Base-by-base conservation (phyloP, 2,329 filamentous ascomycete species). In the Microdochium nivale region DNA sequence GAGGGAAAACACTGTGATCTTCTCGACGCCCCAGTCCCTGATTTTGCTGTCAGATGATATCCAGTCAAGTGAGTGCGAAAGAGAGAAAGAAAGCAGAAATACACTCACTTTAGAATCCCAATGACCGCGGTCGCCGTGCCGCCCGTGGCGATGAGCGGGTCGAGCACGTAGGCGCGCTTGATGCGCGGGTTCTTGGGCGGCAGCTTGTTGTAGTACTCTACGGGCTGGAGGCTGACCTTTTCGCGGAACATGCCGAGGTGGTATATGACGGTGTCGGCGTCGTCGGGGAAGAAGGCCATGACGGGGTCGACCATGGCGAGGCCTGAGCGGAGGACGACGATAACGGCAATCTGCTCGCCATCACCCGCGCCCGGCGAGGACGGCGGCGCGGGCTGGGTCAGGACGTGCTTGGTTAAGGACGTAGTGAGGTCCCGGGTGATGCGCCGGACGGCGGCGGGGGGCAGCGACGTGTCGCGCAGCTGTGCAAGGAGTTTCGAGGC, bases 171-270 rank as follows among this genome's bases (percentile, higher is more conserved):
- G 37, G 65, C 58, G 46, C 63, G 54, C 27, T 69, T 58, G 49
- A 65, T 55, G 48, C 64, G 51, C 60, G 74, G 63, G 37, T 75
- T 66, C 70, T 89, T 86, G 70, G 88, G 86, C 33, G 90, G 90
- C 21, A 96, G 84, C 70, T 96, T 96, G 77, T 96, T 96, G 80
- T 96, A 96, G 79, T 96, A 96, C 71, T 96, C 91, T 53, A 96
- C 91, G 2, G 91, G 90, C 62, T 90, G 83, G 52, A 96, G 84
- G 46, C 88, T 92, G 52, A 83, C 82, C 54, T 87, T 89, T 67
- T 96, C 91, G 64, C 91, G 89, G 77, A 92, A 97, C 64, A 97
- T 86, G 58, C 94, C 92, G 8, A 97, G 86, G 67, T 97, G 92
- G 73, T 97, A 81, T 57, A 86, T 59, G 14, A 59, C 58, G 16